These are phyloP conservation scores for Erigeron canadensis DNA, from an alignment of 129 eudicot species.

Conservation along the genomic window DNA sequence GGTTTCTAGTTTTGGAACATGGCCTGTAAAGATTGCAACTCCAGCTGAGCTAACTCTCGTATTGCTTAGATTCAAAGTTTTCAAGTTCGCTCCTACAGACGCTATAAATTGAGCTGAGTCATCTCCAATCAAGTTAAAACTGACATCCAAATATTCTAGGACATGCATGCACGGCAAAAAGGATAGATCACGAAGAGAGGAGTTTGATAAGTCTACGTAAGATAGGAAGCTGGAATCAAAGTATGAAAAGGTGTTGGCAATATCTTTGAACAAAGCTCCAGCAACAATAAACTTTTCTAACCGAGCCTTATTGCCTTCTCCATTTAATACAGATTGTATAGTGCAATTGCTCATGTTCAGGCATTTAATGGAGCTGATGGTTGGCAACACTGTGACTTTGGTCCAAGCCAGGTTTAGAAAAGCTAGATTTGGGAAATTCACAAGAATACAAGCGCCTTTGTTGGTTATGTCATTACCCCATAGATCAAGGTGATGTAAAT, in stretches of 20 bases:
- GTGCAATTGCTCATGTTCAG: slow-evolving; percentile 91
- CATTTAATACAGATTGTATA: slow-evolving; percentile 56
- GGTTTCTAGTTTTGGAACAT: slow-evolving; percentile 71
- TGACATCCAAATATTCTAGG: slow-evolving; percentile 64
- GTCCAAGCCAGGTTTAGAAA: slow-evolving; percentile 87
- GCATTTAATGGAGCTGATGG: slow-evolving; percentile 41
- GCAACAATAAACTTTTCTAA: slow-evolving; percentile 53
- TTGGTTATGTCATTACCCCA: slow-evolving; percentile 89
- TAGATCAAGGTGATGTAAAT: slow-evolving; percentile 75
- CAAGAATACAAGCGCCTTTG: slow-evolving; percentile 49
- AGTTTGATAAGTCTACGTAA: slow-evolving; percentile 62
- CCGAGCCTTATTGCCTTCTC: slow-evolving; percentile 45
- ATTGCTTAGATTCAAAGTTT: slow-evolving; percentile 56
- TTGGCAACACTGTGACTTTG: slow-evolving; percentile 60
- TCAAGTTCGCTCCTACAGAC: slow-evolving; percentile 57
- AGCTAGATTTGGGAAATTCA: slow-evolving; percentile 52
- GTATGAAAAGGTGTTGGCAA: slow-evolving; percentile 44
- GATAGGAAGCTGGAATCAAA: slow-evolving; percentile 47
- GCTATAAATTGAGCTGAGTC: slow-evolving; percentile 53
- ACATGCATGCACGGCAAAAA: slow-evolving; percentile 51
- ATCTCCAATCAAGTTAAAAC: slow-evolving; percentile 51
- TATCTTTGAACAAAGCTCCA: slow-evolving; percentile 54
- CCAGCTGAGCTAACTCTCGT: slow-evolving; percentile 79
- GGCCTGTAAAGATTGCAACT: slow-evolving; percentile 61
- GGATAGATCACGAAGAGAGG: slow-evolving; percentile 47